phyloP scores from a whole-genome alignment of 208 protist species.

The Crithidia acanthocephali region DNA sequence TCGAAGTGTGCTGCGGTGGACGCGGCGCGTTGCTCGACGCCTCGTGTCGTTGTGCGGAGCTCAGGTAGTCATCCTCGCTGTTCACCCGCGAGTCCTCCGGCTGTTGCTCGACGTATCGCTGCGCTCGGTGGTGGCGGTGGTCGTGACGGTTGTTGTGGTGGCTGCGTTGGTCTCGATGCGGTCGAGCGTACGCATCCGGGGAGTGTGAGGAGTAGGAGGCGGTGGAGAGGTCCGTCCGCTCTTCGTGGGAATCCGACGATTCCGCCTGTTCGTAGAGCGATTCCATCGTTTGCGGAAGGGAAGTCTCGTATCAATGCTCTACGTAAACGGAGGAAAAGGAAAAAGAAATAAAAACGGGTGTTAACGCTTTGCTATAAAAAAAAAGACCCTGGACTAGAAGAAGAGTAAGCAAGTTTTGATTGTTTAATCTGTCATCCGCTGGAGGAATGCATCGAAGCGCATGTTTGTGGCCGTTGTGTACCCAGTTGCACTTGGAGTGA shows the following conservation, averaged over 20 bases:
- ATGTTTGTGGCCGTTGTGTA: no score
- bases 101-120: background rate
- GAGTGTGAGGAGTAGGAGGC: conserved; percentile 7
- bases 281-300: background rate
- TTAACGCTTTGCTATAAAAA: no score
- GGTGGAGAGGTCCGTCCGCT: background rate
- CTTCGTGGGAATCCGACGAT: background rate
- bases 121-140: background rate
- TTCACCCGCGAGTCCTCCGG: background rate
- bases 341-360: background rate
- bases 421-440: no score
- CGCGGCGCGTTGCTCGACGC: background rate
- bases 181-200: background rate
- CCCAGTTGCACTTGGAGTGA: no score
- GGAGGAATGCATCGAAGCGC: no score
- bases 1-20: background rate
- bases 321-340: background rate
- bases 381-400: no score
- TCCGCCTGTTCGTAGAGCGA: conserved; percentile 4
- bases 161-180: background rate
- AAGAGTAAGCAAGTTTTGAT: no score
- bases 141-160: background rate
- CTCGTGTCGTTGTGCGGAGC: background rate
- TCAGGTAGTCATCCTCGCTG: background rate
- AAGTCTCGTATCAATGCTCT: no score